Percentiles rank a stretch among this genome's conserved stretches.
Evolutionary conservation across 225 moss, liverwort and hornwort species (phyloP).

Genomic region (Ulota crispa): DNA sequence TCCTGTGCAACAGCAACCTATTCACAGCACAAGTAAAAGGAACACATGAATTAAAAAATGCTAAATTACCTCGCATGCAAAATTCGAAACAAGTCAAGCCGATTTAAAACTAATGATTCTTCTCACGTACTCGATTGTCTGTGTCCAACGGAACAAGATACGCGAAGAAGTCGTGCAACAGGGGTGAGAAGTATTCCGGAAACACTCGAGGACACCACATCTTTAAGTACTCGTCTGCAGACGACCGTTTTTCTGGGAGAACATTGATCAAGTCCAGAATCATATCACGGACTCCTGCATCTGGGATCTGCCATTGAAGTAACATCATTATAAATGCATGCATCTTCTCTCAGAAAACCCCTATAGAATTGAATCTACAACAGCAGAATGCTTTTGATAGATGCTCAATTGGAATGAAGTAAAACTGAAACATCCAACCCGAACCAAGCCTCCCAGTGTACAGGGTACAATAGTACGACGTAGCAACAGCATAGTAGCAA

Average conservation of each 20-base stretch:
- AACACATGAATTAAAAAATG: not conserved
- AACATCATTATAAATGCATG: not conserved
- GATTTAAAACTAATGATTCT: not conserved
- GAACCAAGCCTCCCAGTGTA: slow-evolving; percentile 13
- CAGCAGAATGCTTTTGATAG: slow-evolving; percentile 10
- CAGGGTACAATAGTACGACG: slow-evolving; percentile 15
- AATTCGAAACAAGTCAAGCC: slow-evolving; percentile 14
- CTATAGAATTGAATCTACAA: not conserved
- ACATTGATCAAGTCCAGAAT: slow-evolving; percentile 93
- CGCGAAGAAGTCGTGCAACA: slow-evolving; percentile 96
- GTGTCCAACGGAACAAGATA: slow-evolving; percentile 86
- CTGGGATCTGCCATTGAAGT: slow-evolving; percentile 76
- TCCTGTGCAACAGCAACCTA: slow-evolving; percentile 85
- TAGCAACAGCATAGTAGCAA: slow-evolving; percentile 16
- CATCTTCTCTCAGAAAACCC: not conserved
- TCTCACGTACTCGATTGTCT: slow-evolving; percentile 85
- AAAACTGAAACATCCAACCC: slow-evolving; percentile 20
- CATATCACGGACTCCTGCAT: slow-evolving; percentile 78
- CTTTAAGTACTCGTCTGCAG: slow-evolving; percentile 77
- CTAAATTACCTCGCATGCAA: not conserved
- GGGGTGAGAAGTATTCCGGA: slow-evolving; percentile 89
- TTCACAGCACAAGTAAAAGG: slow-evolving; percentile 23
- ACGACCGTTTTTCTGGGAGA: slow-evolving; percentile 63
- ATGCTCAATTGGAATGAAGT: slow-evolving; percentile 2
- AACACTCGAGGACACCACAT: slow-evolving; percentile 77